Evolutionary conservation across 306 rosid genomes (phyloP).

Genomic region (Albizia julibrissin): DNA sequence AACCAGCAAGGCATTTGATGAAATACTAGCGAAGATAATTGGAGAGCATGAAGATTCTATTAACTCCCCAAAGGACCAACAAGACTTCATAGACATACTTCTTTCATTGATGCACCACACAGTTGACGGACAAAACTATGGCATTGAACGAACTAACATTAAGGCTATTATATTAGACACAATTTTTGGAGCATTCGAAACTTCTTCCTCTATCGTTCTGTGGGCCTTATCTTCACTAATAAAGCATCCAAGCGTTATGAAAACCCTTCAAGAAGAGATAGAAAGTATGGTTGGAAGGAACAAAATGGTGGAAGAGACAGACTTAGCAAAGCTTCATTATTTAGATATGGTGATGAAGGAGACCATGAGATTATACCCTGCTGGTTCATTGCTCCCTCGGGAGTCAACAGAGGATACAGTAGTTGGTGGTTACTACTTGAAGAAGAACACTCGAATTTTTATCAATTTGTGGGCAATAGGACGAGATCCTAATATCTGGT

Average conservation of each 20-base stretch:
- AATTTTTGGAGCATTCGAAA: not conserved
- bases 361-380: not conserved
- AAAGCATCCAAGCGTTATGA: not conserved
- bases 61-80: not conserved
- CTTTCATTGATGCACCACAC: not conserved
- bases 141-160: not conserved
- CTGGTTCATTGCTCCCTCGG: not conserved
- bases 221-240: not conserved
- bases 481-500: conserved; percentile 37
- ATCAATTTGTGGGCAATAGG: conserved; percentile 43
- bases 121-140: not conserved
- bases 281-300: not conserved
- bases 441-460: conserved; percentile 27
- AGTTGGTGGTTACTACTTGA: conserved; percentile 29
- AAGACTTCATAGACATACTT: not conserved
- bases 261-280: not conserved
- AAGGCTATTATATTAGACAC: not conserved
- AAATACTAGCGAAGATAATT: not conserved
- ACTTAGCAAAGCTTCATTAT: not conserved
- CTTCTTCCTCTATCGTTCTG: not conserved
- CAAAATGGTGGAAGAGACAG: not conserved
- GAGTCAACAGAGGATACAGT: conserved; percentile 14
- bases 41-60: not conserved
- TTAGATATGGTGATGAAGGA: not conserved
- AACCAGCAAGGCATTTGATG: not conserved